Conservation (phyloP, 169 alveolate genomes). For the Plasmodium inui region DNA sequence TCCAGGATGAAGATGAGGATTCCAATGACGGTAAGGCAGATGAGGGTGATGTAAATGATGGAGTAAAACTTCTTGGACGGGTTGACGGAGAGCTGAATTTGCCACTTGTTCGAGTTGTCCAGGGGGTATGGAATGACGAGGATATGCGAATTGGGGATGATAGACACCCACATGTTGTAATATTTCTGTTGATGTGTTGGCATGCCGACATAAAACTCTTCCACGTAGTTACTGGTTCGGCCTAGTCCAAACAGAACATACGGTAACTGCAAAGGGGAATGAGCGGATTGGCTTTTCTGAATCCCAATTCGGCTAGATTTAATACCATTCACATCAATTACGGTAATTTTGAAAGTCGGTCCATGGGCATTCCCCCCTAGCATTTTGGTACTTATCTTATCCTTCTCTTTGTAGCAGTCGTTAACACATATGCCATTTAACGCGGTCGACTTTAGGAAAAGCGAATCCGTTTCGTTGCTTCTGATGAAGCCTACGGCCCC, state of each 20-base stretch:
- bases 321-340: constrained; percentile 82
- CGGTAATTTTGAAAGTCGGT: constrained; percentile 84
- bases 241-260: constrained; percentile 86
- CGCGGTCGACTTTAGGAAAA: constrained; percentile 78
- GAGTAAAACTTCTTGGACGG: constrained; percentile 83
- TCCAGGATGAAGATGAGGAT: constrained; percentile 81
- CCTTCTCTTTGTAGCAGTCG: constrained; percentile 26
- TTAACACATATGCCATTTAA: constrained; percentile 77
- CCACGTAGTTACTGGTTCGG: constrained; percentile 89
- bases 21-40: constrained; percentile 80
- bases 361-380: constrained; percentile 79
- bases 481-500: constrained; percentile 38
- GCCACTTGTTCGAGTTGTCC: constrained; percentile 81
- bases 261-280: constrained; percentile 77
- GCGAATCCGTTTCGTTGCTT: constrained; percentile 76
- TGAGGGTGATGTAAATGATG: constrained; percentile 78
- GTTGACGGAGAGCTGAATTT: constrained; percentile 81
- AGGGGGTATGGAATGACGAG: constrained; percentile 83
- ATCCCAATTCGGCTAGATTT: constrained; percentile 79
- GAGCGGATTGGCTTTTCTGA: constrained; percentile 80
- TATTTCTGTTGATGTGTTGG: constrained; percentile 79
- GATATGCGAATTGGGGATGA: constrained; percentile 85
- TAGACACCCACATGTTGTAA: constrained; percentile 86
- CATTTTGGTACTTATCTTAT: constrained; percentile 60
- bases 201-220: constrained; percentile 88